Conservation (phyloP, 176 grass and related monocot genomes). For the Oryza punctata region DNA sequence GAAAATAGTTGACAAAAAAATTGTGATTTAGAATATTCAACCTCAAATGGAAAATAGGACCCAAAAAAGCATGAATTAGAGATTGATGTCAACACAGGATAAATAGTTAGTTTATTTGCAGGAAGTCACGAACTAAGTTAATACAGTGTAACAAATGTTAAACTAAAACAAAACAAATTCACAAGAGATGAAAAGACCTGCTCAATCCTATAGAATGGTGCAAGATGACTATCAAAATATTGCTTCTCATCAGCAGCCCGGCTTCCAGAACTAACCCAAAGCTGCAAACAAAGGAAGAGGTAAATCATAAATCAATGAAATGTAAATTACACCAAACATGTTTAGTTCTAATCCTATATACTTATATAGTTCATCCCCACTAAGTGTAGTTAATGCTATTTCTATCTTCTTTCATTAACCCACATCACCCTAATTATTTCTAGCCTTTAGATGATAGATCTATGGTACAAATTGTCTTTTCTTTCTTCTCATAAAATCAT, state of each 20-base stretch:
- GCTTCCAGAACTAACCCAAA: slow-evolving; percentile 92
- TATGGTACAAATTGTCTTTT: too few species aligned
- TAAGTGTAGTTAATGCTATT: too few species aligned
- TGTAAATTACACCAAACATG: not conserved
- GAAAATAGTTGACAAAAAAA: slow-evolving; percentile 6
- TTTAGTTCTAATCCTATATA: slow-evolving; percentile 9
- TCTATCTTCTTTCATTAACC: too few species aligned
- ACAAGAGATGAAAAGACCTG: slow-evolving; percentile 55
- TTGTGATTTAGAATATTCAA: slow-evolving; percentile 21
- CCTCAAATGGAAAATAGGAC: slow-evolving; percentile 31
- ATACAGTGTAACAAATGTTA: slow-evolving; percentile 25
- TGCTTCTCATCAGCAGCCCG: slow-evolving; percentile 72
- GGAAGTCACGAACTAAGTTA: not conserved
- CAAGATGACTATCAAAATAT: slow-evolving; percentile 93
- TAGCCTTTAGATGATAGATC: too few species aligned
- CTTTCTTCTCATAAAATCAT: too few species aligned
- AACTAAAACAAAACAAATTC: slow-evolving; percentile 18
- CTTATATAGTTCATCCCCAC: too few species aligned
- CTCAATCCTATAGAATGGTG: slow-evolving; percentile 99
- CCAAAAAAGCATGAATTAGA: slow-evolving; percentile 33
- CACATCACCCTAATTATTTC: too few species aligned
- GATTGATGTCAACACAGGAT: not conserved
- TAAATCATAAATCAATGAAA: slow-evolving; percentile 14
- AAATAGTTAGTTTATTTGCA: slow-evolving; percentile 15
- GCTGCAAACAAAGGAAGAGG: slow-evolving; percentile 53